phyloP scores from a whole-genome alignment of 148 eudicot species.

The Rhododendron henanense region DNA sequence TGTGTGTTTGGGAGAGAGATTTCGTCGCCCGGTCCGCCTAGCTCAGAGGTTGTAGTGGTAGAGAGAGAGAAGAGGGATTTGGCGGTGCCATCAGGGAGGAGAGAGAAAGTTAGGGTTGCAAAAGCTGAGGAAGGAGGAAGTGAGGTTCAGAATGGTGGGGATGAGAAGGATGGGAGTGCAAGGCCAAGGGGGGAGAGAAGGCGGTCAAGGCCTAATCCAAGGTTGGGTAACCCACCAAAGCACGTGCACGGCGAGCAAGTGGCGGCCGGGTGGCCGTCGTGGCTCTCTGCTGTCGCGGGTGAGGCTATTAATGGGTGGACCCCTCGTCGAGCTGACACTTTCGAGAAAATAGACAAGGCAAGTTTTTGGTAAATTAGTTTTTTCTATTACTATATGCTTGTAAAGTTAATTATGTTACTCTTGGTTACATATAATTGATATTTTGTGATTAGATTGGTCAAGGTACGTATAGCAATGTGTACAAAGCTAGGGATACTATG shows the following conservation, averaged over 20 bases:
- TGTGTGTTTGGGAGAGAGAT: constrained; percentile 59
- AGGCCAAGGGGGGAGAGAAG: constrained; percentile 42
- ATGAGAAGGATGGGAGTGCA: constrained; percentile 35
- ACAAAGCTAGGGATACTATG: constrained; percentile 72
- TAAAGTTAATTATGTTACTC: neutral
- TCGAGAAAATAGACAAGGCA: constrained; percentile 76
- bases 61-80: constrained; percentile 35
- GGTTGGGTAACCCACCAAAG: constrained; percentile 62
- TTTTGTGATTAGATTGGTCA: constrained; percentile 64
- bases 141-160: constrained; percentile 32
- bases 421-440: constrained; percentile 12
- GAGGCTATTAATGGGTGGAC: constrained; percentile 80
- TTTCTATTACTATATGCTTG: neutral
- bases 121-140: constrained; percentile 13
- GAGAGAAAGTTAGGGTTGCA: constrained; percentile 26
- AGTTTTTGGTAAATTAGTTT: neutral
- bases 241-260: constrained; percentile 69
- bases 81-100: constrained; percentile 30
- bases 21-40: constrained; percentile 30
- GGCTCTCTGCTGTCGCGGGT: constrained; percentile 72
- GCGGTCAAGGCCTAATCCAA: constrained; percentile 53
- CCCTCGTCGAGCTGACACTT: constrained; percentile 76
- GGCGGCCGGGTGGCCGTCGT: constrained; percentile 80
- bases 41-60: constrained; percentile 38
- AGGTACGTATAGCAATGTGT: constrained; percentile 93